Conservation (phyloP, 2,329 filamentous ascomycete species). For the Aspergillus ochraceoroseus region DNA sequence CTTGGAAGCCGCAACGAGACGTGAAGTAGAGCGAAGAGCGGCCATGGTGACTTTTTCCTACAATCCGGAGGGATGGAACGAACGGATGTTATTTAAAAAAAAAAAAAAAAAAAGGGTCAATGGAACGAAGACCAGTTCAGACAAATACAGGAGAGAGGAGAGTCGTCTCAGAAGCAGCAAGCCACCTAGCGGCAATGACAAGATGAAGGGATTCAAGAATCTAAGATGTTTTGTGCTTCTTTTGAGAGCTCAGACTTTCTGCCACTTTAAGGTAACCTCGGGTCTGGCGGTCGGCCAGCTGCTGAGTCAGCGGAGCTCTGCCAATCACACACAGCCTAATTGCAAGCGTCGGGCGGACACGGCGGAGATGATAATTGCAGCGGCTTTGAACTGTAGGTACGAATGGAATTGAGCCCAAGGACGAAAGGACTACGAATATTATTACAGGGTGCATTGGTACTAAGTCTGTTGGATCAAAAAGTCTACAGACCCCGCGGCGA, state of each 20-base stretch:
- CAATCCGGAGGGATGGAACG: conserved; percentile 10
- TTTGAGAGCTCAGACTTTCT: conserved; percentile 16
- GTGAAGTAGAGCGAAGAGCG: conserved; percentile 47
- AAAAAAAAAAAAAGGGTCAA: conserved; percentile 3
- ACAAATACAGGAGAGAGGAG: conserved; percentile 12
- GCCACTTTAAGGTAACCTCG: conserved; percentile 31
- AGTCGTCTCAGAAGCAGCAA: conserved; percentile 15
- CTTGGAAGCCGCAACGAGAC: conserved; percentile 42
- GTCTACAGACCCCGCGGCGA: too few species aligned
- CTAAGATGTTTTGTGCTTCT: conserved; percentile 20
- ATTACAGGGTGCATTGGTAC: too few species aligned
- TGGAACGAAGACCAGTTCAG: conserved; percentile 6
- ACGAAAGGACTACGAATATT: too few species aligned
- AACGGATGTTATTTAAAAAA: conserved; percentile 7
- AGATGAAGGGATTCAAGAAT: conserved; percentile 26
- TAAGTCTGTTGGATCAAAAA: too few species aligned
- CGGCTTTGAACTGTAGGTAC: too few species aligned
- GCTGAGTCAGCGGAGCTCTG: conserved; percentile 28
- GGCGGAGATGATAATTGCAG: too few species aligned
- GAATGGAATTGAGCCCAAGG: too few species aligned
- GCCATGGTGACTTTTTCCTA: conserved; percentile 39
- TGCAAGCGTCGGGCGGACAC: conserved; percentile 40
- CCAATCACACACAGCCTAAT: conserved; percentile 35
- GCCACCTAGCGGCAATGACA: conserved; percentile 23
- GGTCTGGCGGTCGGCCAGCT: conserved; percentile 31